Evolutionary conservation across 352 stramenopile genomes (phyloP), one percentile per base, ranked within the genome.

Genomic region (Vaucheria bursata): DNA sequence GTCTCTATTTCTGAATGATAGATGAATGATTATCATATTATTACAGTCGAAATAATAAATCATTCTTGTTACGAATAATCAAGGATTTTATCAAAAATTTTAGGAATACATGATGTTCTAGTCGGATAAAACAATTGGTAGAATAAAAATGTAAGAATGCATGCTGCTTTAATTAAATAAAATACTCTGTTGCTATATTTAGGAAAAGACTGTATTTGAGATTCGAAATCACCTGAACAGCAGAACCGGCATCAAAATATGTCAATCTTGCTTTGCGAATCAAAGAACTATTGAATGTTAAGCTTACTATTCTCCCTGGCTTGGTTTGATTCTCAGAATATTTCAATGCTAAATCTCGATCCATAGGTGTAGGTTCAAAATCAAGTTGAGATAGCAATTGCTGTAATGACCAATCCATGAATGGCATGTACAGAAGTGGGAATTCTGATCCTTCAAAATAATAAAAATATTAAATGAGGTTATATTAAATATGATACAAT

Each of bases 161-260:
- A n/a, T n/a, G n/a, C n/a, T 31, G 29, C 29, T 2, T 71, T 71
- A 1, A 32, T 32, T 2, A 39, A 31, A 29, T 2, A 12, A 52
- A 33, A 8, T 8, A 7, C 8, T 3, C 8, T 37, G 52, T 2
- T 71, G 29, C 5, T 31, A 52, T 12, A 37, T 32, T 71, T n/a
- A n/a, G n/a, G n/a, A n/a, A n/a, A n/a, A n/a, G n/a, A n/a, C n/a
- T n/a, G n/a, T n/a, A n/a, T n/a, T n/a, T n/a, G n/a, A n/a, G n/a
- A n/a, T n/a, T n/a, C n/a, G n/a, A n/a, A n/a, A n/a, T n/a, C n/a
- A 85, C 81, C 81, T 86, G 82, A 18, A 86, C 80, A 35, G 68
- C 64, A 29, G 81, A 64, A 33, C 82, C 82, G 34, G 69, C 82
- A 65, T 86, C 82, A 38, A 86, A 86, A 65, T 86, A 86, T 18